Evolutionary conservation across 352 stramenopile genomes (phyloP), one percentile per base, ranked within the genome.

Genomic region (Aphanomyces astaci): DNA sequence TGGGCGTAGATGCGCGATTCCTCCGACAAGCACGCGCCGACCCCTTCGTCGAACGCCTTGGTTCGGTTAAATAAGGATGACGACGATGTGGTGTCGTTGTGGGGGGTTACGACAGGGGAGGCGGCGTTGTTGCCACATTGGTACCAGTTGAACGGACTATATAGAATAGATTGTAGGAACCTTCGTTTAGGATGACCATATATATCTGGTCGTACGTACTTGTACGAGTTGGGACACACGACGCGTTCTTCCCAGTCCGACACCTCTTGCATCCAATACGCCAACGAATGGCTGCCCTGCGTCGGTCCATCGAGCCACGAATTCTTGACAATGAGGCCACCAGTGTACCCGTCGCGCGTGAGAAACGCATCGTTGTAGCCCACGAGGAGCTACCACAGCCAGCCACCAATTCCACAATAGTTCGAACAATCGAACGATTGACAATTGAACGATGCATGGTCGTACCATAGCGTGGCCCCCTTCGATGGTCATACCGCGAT

Each of bases 201-300:
- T 10, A 55, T 10, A 55, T 0, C 17, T 7, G 22, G 1, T 36
- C 51, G 24, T 36, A 36, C 56, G 56, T 65, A 65, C 56, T 65
- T 65, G 56, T 65, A 65, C 24, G 36, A 54, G 74, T 90, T 92
- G 15, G 84, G 82, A 68, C 84, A 92, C 22, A 92, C 77, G 0
- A 78, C 82, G 25, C 84, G 84, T 45, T 92, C 81, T 54, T 92
- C 81, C 84, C 84, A 92, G 76, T 92, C 84, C 13, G 81, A 90
- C 1, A 88, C 73, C 31, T 92, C 81, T 59, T 90, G 81, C 79
- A 92, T 88, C 81, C 84, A 92, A 69, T 87, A 92, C 15, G 78
- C 78, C 5, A 92, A 74, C 64, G 84, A 88, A 70, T 92, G 84
- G 28, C 80, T 88, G 33, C 84, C 84, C 46, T 90, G 84, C 27